These are phyloP conservation scores for Trichoderma afroharzianum DNA, from an alignment of 2,329 filamentous ascomycete species.

Conservation along the genomic window DNA sequence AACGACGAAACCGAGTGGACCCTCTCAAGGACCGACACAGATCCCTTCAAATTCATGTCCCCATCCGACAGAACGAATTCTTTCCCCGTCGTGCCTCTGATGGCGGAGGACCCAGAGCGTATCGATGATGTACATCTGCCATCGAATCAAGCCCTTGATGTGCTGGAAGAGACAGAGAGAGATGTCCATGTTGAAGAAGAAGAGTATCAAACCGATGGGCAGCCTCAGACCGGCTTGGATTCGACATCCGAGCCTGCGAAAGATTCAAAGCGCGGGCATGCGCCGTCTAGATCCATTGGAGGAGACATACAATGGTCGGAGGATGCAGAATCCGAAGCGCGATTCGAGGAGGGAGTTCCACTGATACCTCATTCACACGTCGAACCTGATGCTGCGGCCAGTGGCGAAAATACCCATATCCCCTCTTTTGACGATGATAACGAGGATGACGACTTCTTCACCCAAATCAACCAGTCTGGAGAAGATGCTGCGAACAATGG, in stretches of 20 bases:
- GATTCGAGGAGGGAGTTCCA: slow-evolving; percentile 68
- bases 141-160: slow-evolving; percentile 50
- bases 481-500: slow-evolving; percentile 1
- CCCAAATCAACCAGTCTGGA: slow-evolving; percentile 39
- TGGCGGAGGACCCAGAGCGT: slow-evolving; percentile 27
- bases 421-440: slow-evolving; percentile 42
- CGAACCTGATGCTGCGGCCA: background rate
- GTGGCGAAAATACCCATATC: background rate
- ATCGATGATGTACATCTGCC: slow-evolving; percentile 40
- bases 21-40: slow-evolving; percentile 47
- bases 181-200: slow-evolving; percentile 44
- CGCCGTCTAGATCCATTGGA: slow-evolving; percentile 38
- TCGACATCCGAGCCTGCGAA: slow-evolving; percentile 12
- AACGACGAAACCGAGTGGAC: slow-evolving; percentile 60
- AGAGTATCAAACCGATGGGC: slow-evolving; percentile 24
- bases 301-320: slow-evolving; percentile 40
- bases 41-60: slow-evolving; percentile 55
- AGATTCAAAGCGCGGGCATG: slow-evolving; percentile 23
- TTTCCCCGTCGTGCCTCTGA: slow-evolving; percentile 54
- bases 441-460: slow-evolving; percentile 63
- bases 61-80: slow-evolving; percentile 58
- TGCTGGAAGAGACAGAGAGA: slow-evolving; percentile 51
- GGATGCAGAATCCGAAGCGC: slow-evolving; percentile 49
- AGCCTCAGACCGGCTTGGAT: slow-evolving; percentile 16
- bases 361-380: slow-evolving; percentile 45